Evolutionary conservation across 345 rosid genomes (phyloP).

Genomic region (Hevea brasiliensis): DNA sequence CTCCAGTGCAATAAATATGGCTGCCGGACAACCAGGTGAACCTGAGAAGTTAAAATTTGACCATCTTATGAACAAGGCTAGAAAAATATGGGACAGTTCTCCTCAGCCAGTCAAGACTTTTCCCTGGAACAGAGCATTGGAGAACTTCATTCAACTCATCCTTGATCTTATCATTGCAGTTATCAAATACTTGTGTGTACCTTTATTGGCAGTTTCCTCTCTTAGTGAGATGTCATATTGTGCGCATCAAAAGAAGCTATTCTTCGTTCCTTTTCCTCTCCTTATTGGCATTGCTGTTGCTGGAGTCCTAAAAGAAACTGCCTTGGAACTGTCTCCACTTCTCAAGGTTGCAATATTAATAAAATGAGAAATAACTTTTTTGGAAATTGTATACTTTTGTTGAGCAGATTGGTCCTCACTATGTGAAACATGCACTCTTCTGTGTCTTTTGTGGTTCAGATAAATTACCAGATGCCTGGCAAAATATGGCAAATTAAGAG

Average conservation of each 20-base stretch:
- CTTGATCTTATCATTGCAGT: slow-evolving; percentile 69
- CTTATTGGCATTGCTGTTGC: slow-evolving; percentile 63
- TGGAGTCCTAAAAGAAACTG: slow-evolving; percentile 52
- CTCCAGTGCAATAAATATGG: slow-evolving; percentile 56
- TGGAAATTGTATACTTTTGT: slow-evolving; percentile 5
- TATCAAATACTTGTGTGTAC: slow-evolving; percentile 64
- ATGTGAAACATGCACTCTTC: background rate
- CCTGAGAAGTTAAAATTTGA: slow-evolving; percentile 49
- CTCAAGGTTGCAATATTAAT: slow-evolving; percentile 57
- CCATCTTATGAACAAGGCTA: slow-evolving; percentile 45
- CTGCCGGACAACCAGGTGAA: slow-evolving; percentile 60
- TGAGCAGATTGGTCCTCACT: background rate
- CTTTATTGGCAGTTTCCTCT: slow-evolving; percentile 67
- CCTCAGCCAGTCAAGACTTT: slow-evolving; percentile 80
- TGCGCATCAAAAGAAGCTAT: slow-evolving; percentile 79
- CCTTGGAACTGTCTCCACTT: slow-evolving; percentile 62
- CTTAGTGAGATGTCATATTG: slow-evolving; percentile 97
- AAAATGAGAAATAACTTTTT: slow-evolving; percentile 6
- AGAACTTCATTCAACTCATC: slow-evolving; percentile 68
- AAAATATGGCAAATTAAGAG: background rate
- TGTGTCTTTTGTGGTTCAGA: background rate
- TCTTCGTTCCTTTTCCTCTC: slow-evolving; percentile 62
- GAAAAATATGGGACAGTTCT: slow-evolving; percentile 54
- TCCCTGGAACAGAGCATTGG: slow-evolving; percentile 72
- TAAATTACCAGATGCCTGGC: background rate